These are phyloP conservation scores for Globisporangium cystogenes DNA, from an alignment of 352 stramenopile genomes.

Conservation along the genomic window DNA sequence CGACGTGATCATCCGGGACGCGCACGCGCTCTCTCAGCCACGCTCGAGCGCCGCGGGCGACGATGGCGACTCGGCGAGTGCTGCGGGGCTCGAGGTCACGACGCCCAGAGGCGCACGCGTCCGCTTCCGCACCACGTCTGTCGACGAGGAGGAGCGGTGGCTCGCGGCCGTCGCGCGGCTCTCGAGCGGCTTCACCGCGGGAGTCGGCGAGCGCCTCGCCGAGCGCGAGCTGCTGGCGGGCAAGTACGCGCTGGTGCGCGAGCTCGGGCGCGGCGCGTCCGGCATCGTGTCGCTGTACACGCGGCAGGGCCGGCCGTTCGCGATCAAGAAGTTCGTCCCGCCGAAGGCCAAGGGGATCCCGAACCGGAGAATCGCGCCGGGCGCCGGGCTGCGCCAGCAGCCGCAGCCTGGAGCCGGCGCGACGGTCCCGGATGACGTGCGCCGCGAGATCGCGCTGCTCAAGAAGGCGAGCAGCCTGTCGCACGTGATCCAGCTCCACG, in stretches of 20 bases:
- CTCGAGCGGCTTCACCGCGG: constrained; percentile 39
- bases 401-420: neutral
- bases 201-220: constrained; percentile 39
- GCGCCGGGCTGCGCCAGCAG: neutral
- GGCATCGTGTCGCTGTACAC: constrained; percentile 72
- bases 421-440: constrained; percentile 45
- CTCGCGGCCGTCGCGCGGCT: constrained; percentile 30
- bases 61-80: neutral
- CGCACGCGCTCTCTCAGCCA: constrained; percentile 15
- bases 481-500: constrained; percentile 58
- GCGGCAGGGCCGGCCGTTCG: constrained; percentile 55
- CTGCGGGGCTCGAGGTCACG: constrained; percentile 24
- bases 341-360: constrained; percentile 46
- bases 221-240: constrained; percentile 53
- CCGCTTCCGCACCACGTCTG: constrained; percentile 33
- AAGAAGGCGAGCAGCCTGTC: constrained; percentile 69
- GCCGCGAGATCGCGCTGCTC: constrained; percentile 67
- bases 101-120: constrained; percentile 25
- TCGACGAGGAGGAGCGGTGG: constrained; percentile 41
- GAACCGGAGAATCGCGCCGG: constrained; percentile 35
- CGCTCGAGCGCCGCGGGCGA: neutral
- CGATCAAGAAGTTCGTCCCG: constrained; percentile 65
- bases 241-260: constrained; percentile 64
- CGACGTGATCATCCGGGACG: constrained; percentile 27
- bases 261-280: constrained; percentile 64